Percentiles rank a stretch among this genome's conserved stretches.
Evolutionary conservation across 805 yeast genomes (phyloP).

Genomic region (Wickerhamomyces bovis): DNA sequence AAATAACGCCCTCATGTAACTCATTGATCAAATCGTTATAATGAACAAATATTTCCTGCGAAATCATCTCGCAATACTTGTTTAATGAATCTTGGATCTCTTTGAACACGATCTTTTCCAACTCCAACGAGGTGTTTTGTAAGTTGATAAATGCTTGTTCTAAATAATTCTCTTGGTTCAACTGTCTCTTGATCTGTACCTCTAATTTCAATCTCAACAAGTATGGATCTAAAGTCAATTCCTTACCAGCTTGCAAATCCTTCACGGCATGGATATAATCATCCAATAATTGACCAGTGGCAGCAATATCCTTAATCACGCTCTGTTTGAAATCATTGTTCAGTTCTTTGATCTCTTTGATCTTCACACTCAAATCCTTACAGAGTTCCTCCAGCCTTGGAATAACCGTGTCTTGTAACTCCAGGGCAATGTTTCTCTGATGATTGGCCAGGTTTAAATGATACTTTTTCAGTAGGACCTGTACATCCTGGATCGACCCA

Average conservation of each 20-base stretch:
- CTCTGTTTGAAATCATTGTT: conserved; percentile 79
- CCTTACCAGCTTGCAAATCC: conserved; percentile 37
- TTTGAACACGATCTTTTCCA: conserved; percentile 78
- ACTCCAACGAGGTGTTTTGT: conserved; percentile 79
- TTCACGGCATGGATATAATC: conserved; percentile 57
- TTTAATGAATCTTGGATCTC: conserved; percentile 80
- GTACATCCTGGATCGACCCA: conserved; percentile 79
- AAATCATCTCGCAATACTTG: conserved; percentile 62
- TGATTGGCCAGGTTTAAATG: conserved; percentile 56
- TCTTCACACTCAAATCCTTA: conserved; percentile 71
- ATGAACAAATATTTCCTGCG: conserved; percentile 66
- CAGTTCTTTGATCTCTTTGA: conserved; percentile 77
- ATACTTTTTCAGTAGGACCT: conserved; percentile 61
- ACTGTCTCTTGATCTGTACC: conserved; percentile 66
- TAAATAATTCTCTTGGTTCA: conserved; percentile 77
- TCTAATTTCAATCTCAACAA: conserved; percentile 66
- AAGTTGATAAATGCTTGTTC: conserved; percentile 85
- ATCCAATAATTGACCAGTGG: conserved; percentile 52
- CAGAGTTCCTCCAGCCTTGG: conserved; percentile 63
- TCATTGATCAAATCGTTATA: conserved; percentile 60
- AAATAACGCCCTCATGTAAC: conserved; percentile 60
- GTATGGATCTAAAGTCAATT: conserved; percentile 64
- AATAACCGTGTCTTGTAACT: conserved; percentile 52
- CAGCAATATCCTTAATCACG: conserved; percentile 60
- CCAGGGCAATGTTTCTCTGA: conserved; percentile 50